Percentiles rank a stretch among this genome's conserved stretches.
Conservation (phyloP, 306 rosid species). For the Begonia loranthoides region DNA sequence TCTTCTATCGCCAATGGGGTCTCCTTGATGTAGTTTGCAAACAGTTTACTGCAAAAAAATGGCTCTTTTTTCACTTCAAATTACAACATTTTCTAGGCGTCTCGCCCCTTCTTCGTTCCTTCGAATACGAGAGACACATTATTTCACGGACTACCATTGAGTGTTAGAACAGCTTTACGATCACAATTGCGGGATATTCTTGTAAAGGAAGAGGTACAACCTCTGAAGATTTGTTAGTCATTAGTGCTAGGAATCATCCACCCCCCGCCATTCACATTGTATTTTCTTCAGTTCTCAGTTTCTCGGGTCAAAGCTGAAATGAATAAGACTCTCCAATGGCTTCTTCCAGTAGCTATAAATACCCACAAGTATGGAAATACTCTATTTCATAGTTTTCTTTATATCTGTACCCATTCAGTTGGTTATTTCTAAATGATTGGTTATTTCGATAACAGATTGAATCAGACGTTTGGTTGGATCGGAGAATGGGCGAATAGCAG, state of each 20-base stretch:
- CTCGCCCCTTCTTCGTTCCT: constrained; percentile 65
- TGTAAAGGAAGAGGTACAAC: constrained; percentile 48
- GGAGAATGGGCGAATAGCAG: constrained; percentile 95
- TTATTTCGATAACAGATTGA: constrained; percentile 47
- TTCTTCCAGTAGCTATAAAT: constrained; percentile 65
- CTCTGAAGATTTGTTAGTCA: neutral
- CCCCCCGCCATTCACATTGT: neutral
- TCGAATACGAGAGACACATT: constrained; percentile 70
- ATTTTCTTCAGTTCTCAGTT: constrained; percentile 40
- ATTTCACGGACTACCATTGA: constrained; percentile 61
- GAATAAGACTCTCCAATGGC: constrained; percentile 72
- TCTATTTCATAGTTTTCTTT: neutral
- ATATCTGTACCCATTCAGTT: constrained; percentile 2
- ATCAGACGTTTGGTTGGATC: constrained; percentile 92
- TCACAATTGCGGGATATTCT: constrained; percentile 38
- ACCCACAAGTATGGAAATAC: constrained; percentile 49
- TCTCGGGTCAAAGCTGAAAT: constrained; percentile 54
- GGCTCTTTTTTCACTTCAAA: constrained; percentile 2
- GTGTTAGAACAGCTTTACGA: constrained; percentile 61
- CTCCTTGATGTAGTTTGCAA: neutral
- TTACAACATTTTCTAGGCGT: constrained; percentile 35
- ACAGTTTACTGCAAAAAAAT: neutral
- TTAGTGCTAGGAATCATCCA: neutral
- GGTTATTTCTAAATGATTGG: constrained; percentile 7
- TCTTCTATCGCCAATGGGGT: neutral